phyloP scores from a whole-genome alignment of 495 filamentous ascomycete genomes.

The Penicillium desertorum region DNA sequence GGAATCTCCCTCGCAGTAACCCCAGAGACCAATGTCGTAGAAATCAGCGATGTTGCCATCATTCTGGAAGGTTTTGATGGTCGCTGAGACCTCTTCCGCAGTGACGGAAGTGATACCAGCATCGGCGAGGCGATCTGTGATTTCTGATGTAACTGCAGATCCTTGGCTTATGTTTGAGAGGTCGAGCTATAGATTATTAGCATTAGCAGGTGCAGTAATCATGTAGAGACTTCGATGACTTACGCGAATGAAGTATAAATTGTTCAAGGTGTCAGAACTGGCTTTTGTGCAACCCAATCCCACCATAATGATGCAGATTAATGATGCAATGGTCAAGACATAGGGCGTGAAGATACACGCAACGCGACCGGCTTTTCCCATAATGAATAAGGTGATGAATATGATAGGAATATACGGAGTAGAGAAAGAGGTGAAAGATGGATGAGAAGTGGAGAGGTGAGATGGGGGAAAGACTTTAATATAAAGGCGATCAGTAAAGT shows the following conservation, averaged over 20 bases:
- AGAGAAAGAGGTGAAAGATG: slow-evolving; percentile 3
- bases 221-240: slow-evolving; percentile 19
- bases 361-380: slow-evolving; percentile 74
- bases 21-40: slow-evolving; percentile 83
- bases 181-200: slow-evolving; percentile 35
- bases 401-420: neutral
- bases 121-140: slow-evolving; percentile 28
- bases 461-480: slow-evolving; percentile 18
- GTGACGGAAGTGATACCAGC: slow-evolving; percentile 33
- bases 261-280: slow-evolving; percentile 47
- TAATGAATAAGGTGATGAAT: slow-evolving; percentile 33
- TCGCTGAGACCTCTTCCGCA: slow-evolving; percentile 30
- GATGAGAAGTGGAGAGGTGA: neutral
- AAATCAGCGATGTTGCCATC: slow-evolving; percentile 66
- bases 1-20: slow-evolving; percentile 75
- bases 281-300: slow-evolving; percentile 70
- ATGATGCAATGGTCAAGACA: slow-evolving; percentile 66
- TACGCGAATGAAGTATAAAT: slow-evolving; percentile 74
- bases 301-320: slow-evolving; percentile 72
- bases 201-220: slow-evolving; percentile 1
- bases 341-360: slow-evolving; percentile 81
- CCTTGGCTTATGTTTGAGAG: slow-evolving; percentile 39
- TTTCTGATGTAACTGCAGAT: slow-evolving; percentile 24
- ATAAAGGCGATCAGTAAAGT: slow-evolving; percentile 9
- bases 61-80: slow-evolving; percentile 36